Percentiles rank a stretch among this genome's conserved stretches.
Evolutionary conservation across 306 rosid genomes (phyloP).

Genomic region (Carpinus viminea): DNA sequence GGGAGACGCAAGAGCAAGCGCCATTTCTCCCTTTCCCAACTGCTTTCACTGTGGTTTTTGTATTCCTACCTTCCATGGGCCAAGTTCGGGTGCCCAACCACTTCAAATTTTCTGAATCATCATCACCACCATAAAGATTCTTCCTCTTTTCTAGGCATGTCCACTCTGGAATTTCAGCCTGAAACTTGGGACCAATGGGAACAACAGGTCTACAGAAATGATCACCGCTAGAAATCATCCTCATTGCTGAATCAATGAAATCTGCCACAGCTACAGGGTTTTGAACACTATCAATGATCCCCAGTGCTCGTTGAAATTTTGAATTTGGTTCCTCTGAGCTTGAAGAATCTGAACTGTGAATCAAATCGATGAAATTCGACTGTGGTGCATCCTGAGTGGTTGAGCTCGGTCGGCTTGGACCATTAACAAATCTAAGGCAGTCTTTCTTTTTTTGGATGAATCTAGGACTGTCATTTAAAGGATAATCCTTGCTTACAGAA

Average conservation of each 20-base stretch:
- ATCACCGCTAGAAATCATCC: neutral
- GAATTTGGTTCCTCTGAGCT: slow-evolving; percentile 8
- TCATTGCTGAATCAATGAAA: neutral
- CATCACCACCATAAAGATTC: slow-evolving; percentile 1
- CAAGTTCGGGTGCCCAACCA: slow-evolving; percentile 38
- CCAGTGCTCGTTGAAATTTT: neutral
- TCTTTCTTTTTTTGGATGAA: neutral
- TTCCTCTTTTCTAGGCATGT: slow-evolving; percentile 3
- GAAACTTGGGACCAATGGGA: slow-evolving; percentile 52
- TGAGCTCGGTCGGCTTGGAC: slow-evolving; percentile 12
- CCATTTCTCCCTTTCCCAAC: slow-evolving; percentile 32
- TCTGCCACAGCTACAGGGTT: slow-evolving; percentile 7
- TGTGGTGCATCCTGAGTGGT: slow-evolving; percentile 2
- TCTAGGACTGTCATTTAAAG: neutral
- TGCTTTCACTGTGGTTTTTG: neutral
- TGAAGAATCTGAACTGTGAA: neutral
- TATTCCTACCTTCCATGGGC: slow-evolving; percentile 9
- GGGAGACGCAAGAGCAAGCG: slow-evolving; percentile 30
- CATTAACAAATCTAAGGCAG: slow-evolving; percentile 3
- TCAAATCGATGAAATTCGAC: neutral
- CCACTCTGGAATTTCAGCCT: slow-evolving; percentile 45
- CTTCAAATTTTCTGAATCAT: slow-evolving; percentile 21
- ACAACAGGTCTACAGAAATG: slow-evolving; percentile 20
- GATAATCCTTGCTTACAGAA: neutral
- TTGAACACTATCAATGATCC: slow-evolving; percentile 16